Evolutionary conservation across 192 early-diverging fungal genomes (phyloP), one percentile per base, ranked within the genome.

Genomic region (Entomortierella lignicola): DNA sequence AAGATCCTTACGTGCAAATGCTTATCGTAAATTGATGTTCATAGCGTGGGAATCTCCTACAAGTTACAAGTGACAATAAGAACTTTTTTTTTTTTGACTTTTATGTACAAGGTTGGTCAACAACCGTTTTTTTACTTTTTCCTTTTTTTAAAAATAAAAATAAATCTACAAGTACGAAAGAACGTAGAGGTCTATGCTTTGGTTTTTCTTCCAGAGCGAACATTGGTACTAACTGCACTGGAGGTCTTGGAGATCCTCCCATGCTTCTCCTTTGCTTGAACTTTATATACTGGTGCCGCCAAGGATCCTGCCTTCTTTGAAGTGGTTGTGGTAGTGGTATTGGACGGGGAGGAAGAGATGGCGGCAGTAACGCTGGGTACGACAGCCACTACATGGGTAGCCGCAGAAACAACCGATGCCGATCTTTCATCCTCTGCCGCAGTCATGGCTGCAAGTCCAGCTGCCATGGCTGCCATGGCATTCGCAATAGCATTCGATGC

Each of bases 401-500:
- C 42, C 1, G 63, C 25, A 32, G 41, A 17, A 17, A 32, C 62
- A 5, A 61, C 70, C 0, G 70, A 44, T 1, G 63, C 62, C 17
- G 48, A 43, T 42, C 69, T 77, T 30, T 69, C 73, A 13, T 77
- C 73, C 41, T 77, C 73, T 12, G 44, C 73, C 0, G 73, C 73
- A 30, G 60, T 77, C 73, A 77, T 77, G 6, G 60, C 65, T 0
- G 73, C 73, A 18, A 77, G 54, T 26, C 73, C 73, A 17, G 73
- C 73, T 13, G 73, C 73, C 73, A 77, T 77, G 5, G 73, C 73
- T 1, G 73, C 73, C 73, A 77, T 77, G 21, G 73, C 73, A 31
- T 77, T 77, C 0, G 73, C 66, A 32, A 77, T 77, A n/a, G 73
- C 73, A 7, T 59, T 66, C 23, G 72, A 66, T 7, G 52, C 64